phyloP scores from a whole-genome alignment of 2,329 filamentous ascomycete species.

The Pseudonectria buxi region DNA sequence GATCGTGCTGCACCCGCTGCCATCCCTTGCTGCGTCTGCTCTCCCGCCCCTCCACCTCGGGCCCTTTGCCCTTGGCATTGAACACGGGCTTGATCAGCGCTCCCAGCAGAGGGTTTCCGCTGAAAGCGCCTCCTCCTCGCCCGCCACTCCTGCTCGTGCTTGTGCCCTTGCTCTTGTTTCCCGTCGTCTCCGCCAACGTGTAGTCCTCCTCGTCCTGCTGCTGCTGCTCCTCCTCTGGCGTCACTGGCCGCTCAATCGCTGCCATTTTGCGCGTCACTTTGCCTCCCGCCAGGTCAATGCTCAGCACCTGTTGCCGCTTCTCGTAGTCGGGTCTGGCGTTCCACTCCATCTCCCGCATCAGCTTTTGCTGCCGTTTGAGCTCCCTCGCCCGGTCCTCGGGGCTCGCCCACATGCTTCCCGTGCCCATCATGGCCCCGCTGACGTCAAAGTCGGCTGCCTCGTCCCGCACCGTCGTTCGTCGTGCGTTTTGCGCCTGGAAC shows the following conservation, averaged over 20 bases:
- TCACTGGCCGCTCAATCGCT: slow-evolving; percentile 51
- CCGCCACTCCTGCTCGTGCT: slow-evolving; percentile 19
- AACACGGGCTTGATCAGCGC: slow-evolving; percentile 59
- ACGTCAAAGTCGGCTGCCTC: slow-evolving; percentile 65
- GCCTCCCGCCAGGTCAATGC: slow-evolving; percentile 72
- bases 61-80: slow-evolving; percentile 46
- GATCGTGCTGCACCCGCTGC: slow-evolving; percentile 55
- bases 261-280: slow-evolving; percentile 70
- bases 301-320: slow-evolving; percentile 76
- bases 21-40: slow-evolving; percentile 41
- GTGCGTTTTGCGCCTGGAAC: slow-evolving; percentile 81
- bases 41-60: slow-evolving; percentile 31
- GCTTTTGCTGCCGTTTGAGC: slow-evolving; percentile 77
- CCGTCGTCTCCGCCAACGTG: slow-evolving; percentile 27
- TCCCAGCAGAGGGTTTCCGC: slow-evolving; percentile 60
- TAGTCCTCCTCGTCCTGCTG: slow-evolving; percentile 26
- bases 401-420: slow-evolving; percentile 66
- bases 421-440: slow-evolving; percentile 35
- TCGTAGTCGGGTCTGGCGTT: slow-evolving; percentile 80
- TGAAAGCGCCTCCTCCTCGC: slow-evolving; percentile 53
- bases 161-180: no score
- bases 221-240: slow-evolving; percentile 41
- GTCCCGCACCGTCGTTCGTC: slow-evolving; percentile 76
- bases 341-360: slow-evolving; percentile 81
- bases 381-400: slow-evolving; percentile 77